These are phyloP conservation scores for Xerocomellus amylosporus DNA, from an alignment of 768 basidiomycete genomes.

Conservation along the genomic window DNA sequence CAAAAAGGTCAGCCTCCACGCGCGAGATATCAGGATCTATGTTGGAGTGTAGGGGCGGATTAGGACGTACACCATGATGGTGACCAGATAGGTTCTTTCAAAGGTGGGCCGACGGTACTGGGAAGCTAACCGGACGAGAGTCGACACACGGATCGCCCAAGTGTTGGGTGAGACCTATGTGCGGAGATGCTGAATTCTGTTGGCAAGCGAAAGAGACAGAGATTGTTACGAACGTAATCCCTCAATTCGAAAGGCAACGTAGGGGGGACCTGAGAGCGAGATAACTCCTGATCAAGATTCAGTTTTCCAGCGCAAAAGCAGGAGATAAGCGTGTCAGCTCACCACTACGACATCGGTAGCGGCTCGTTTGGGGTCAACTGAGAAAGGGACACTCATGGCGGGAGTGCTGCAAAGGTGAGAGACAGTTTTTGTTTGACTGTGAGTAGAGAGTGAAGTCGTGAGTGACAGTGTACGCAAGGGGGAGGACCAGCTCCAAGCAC, in stretches of 20 bases:
- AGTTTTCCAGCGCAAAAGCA: background rate
- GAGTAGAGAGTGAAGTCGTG: background rate
- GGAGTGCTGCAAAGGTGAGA: background rate
- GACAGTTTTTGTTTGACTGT: background rate
- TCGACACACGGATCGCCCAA: conserved; percentile 44
- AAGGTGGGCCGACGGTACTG: conserved; percentile 44
- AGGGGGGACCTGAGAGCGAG: conserved; percentile 29
- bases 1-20: conserved; percentile 36
- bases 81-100: conserved; percentile 42
- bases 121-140: conserved; percentile 35
- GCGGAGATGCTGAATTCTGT: too few relatives aligned
- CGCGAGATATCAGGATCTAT: background rate
- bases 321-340: background rate
- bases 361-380: conserved; percentile 10
- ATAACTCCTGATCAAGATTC: conserved; percentile 31
- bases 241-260: conserved; percentile 39
- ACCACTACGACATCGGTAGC: conserved; percentile 28
- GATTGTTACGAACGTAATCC: conserved; percentile 31
- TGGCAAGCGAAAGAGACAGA: too few relatives aligned
- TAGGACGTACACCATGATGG: conserved; percentile 39
- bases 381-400: conserved; percentile 15
- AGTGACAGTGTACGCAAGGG: background rate
- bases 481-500: conserved; percentile 23
- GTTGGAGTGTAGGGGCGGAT: background rate
- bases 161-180: conserved; percentile 40